These are phyloP conservation scores for Talinum fruticosum DNA, from an alignment of 148 eudicot genomes.

Conservation along the genomic window DNA sequence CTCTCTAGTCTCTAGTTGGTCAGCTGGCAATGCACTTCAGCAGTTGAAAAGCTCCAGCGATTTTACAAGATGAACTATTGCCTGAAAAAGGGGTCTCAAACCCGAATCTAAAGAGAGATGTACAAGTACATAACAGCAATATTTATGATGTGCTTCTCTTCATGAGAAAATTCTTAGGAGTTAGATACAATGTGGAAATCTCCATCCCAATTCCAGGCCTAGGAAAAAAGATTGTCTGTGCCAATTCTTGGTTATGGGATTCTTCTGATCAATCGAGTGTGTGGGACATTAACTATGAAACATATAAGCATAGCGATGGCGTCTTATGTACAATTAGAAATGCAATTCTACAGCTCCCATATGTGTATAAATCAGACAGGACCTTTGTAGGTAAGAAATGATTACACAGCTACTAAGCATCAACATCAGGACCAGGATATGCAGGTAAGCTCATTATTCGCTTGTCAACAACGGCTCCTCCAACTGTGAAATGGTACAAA, in stretches of 20 bases:
- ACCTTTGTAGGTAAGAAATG: not conserved
- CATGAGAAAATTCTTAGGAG: not conserved
- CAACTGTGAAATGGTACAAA: constrained; percentile 87
- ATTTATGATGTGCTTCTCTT: not conserved
- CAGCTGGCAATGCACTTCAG: not conserved
- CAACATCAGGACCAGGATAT: constrained; percentile 77
- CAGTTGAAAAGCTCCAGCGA: not conserved
- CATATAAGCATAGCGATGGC: not conserved
- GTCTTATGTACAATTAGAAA: not conserved
- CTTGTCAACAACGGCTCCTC: constrained; percentile 76
- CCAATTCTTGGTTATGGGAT: not conserved
- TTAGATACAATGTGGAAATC: not conserved
- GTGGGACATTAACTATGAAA: not conserved
- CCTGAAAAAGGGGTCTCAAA: not conserved
- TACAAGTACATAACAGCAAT: too few species aligned
- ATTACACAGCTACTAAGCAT: constrained; percentile 31
- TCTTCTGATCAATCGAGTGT: not conserved
- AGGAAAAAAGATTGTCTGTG: not conserved
- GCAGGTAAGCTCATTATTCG: constrained; percentile 95
- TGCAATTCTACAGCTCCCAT: not conserved
- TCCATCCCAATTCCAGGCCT: not conserved
- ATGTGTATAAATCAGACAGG: not conserved
- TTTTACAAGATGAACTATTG: too few species aligned
- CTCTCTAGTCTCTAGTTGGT: not conserved
- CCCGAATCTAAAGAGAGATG: too few species aligned